Evolutionary conservation across 495 filamentous ascomycete genomes (phyloP).

Genomic region (Trypethelium eluteriae): DNA sequence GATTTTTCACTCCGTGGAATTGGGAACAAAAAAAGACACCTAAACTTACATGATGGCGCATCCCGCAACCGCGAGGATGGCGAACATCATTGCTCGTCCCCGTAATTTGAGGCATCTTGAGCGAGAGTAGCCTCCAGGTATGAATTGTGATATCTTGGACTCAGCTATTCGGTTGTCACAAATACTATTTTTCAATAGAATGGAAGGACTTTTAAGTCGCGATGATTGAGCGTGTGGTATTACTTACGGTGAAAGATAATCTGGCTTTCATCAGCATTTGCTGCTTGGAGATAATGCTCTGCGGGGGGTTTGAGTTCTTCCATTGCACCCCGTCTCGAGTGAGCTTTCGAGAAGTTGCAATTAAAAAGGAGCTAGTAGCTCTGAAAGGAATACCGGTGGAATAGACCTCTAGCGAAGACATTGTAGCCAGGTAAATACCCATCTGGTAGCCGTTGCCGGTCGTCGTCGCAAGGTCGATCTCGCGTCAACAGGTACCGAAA

Average conservation of each 20-base stretch:
- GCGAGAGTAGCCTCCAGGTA: conserved; percentile 30
- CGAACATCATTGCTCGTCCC: conserved; percentile 25
- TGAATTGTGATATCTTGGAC: conserved; percentile 15
- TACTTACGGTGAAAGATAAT: conserved; percentile 3
- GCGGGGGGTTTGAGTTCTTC: not conserved
- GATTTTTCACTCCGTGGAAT: too few relatives aligned
- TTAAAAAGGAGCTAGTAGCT: not conserved
- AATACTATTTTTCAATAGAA: too few relatives aligned
- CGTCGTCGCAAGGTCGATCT: not conserved
- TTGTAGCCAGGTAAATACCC: not conserved
- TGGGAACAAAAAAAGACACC: too few relatives aligned
- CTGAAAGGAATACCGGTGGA: too few relatives aligned
- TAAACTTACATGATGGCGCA: conserved; percentile 25
- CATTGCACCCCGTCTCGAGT: not conserved
- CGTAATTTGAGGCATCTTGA: conserved; percentile 27
- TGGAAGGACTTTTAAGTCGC: not conserved
- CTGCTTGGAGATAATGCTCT: not conserved
- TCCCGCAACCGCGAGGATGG: conserved; percentile 27
- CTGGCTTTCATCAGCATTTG: not conserved
- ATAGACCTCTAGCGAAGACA: too few relatives aligned
- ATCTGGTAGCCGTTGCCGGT: not conserved
- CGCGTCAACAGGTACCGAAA: not conserved
- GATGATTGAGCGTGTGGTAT: not conserved
- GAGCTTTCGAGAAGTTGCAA: not conserved
- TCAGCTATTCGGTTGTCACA: not conserved